These are phyloP conservation scores for Syzygium malaccense DNA, from an alignment of 441 rosid species.

Conservation along the genomic window DNA sequence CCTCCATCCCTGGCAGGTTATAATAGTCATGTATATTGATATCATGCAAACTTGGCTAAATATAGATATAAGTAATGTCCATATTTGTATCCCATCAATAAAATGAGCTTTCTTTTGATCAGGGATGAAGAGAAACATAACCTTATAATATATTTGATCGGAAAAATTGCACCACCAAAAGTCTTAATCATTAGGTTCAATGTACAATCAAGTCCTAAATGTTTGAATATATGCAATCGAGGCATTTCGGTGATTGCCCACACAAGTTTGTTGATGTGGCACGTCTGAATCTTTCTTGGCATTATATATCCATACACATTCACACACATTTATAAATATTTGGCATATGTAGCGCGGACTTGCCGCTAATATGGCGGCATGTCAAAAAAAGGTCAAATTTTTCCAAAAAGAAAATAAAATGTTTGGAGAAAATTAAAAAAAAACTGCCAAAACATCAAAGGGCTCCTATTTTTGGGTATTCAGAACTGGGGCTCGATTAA, in stretches of 20 bases:
- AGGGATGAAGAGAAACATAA: not conserved
- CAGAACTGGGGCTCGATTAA: not conserved
- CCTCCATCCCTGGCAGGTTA: not conserved
- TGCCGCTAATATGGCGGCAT: not conserved
- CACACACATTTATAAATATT: too few species aligned
- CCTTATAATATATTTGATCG: too few species aligned
- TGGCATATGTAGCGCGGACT: not conserved
- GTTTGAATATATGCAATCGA: not conserved
- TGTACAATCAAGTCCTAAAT: too few species aligned
- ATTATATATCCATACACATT: too few species aligned
- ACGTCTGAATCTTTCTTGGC: not conserved
- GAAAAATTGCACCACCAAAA: not conserved
- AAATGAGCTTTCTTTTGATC: not conserved
- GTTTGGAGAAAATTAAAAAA: not conserved
- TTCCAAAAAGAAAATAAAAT: not conserved
- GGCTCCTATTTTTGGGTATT: not conserved
- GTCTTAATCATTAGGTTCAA: not conserved
- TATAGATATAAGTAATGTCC: not conserved
- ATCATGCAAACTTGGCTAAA: not conserved
- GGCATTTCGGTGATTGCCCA: not conserved
- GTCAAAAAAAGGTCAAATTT: not conserved
- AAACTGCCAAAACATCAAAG: not conserved
- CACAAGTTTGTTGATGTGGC: not conserved
- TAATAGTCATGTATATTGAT: not conserved
- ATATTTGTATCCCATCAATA: not conserved